These are phyloP conservation scores for Tolypocladium pustulatum DNA, from an alignment of 2,329 filamentous ascomycete species.

Conservation along the genomic window DNA sequence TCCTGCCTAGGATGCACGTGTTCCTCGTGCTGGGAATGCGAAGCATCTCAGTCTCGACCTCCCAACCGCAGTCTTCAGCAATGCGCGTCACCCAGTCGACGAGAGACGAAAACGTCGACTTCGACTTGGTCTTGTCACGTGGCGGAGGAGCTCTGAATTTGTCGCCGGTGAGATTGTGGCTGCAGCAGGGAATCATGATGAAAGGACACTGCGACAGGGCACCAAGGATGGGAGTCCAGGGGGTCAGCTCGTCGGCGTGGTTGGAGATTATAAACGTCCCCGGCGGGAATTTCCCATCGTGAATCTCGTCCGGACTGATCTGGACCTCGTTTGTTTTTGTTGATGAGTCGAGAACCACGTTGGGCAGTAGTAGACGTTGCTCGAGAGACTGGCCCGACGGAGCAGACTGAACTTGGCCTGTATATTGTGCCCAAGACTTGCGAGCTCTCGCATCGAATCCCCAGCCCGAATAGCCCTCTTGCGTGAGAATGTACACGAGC, in stretches of 20 bases:
- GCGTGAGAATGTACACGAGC: slow-evolving; percentile 69
- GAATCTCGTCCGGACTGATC: slow-evolving; percentile 16
- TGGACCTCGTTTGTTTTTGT: slow-evolving; percentile 7
- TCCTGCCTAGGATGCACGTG: slow-evolving; percentile 64
- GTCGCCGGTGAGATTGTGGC: slow-evolving; percentile 70
- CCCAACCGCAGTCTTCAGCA: slow-evolving; percentile 61
- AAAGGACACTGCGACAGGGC: slow-evolving; percentile 68
- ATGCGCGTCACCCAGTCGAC: slow-evolving; percentile 68
- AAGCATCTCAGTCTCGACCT: slow-evolving; percentile 72
- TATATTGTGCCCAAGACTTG: slow-evolving; percentile 76
- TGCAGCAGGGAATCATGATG: slow-evolving; percentile 92
- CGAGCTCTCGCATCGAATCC: slow-evolving; percentile 84
- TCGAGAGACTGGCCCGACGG: slow-evolving; percentile 26
- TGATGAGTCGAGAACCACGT: slow-evolving; percentile 19
- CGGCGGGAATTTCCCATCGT: slow-evolving; percentile 56
- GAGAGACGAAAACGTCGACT: slow-evolving; percentile 73
- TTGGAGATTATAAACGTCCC: slow-evolving; percentile 93
- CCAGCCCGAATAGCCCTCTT: slow-evolving; percentile 76
- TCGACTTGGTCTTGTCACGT: slow-evolving; percentile 34
- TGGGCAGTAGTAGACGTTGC: slow-evolving; percentile 38
- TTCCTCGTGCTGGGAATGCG: slow-evolving; percentile 91
- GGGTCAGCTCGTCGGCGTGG: slow-evolving; percentile 90
- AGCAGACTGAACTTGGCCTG: slow-evolving; percentile 12
- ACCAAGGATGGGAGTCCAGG: slow-evolving; percentile 88
- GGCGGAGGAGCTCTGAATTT: slow-evolving; percentile 57